Evolutionary conservation across 768 basidiomycete genomes (phyloP), one percentile per base, ranked within the genome.

Genomic region (Pleurotus tuber-regium): DNA sequence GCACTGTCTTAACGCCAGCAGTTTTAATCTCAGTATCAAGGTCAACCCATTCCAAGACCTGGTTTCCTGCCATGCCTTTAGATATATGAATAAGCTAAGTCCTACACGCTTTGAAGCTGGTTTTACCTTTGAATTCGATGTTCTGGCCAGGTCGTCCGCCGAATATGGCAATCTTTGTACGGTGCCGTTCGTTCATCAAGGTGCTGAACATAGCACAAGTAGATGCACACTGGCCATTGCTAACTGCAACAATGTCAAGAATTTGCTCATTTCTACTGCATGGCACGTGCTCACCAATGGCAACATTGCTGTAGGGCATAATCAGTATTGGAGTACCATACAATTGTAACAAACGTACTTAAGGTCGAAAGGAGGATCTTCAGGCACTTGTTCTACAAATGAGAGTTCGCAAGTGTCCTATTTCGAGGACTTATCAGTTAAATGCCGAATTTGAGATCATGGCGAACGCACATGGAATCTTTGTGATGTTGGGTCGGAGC

Each of bases 151-250:
- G 78, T 62, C 78, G 80, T 19, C 81, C 81, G 19, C 83, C 81
- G 54, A 83, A 83, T 11, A 82, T 63, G 4, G 76, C 80, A 38
- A 78, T 75, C 57, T 71, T 78, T 2, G 76, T 79, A 7, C 70
- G 60, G 57, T 82, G 78, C 10, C 71, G 64, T 60, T 85, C 83
- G 44, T 73, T 69, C 82, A 85, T 83, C 47, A 83, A 60, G 2
- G 81, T 83, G 50, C 73, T 78, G 61, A 84, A 84, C 75, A 82
- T 76, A 0, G 82, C 79, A 53, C 83, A 84, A 1, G 83, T 84
- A 4, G 80, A 82, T 5, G 82, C 82, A 54, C 82, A 85, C 29
- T 71, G 67, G 9, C 69, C 72, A 41, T 76, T 75, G 57, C 57
- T 68, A 35, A 75, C 75, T 74, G 38, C n/a, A 38, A 42, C 25